These are phyloP conservation scores for Furcasterigmium sp. DNA, from an alignment of 2,329 filamentous ascomycete genomes.

Conservation along the genomic window DNA sequence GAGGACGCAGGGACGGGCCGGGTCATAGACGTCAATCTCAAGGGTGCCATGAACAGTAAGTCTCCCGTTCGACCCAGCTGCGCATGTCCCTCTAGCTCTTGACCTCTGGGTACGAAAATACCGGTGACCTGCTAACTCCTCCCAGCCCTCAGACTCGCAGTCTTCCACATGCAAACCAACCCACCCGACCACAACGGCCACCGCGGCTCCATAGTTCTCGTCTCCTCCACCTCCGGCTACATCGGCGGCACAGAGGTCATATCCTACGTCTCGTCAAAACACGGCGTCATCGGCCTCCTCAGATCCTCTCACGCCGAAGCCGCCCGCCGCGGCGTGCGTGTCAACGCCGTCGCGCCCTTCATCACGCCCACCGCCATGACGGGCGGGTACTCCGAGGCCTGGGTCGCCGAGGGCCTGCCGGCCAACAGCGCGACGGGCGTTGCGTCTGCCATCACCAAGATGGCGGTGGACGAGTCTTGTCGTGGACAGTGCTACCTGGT, in stretches of 20 bases:
- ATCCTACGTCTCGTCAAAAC: slow-evolving; percentile 14
- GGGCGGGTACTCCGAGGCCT: background rate
- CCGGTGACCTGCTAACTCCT: too few species aligned
- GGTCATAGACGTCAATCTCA: slow-evolving; percentile 57
- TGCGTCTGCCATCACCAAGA: background rate
- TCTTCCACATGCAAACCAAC: background rate
- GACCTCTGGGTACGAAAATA: too few species aligned
- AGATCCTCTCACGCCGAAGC: background rate
- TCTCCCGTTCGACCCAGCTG: background rate
- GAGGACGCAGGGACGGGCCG: slow-evolving; percentile 11
- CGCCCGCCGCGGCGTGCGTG: background rate
- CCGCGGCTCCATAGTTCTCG: slow-evolving; percentile 11
- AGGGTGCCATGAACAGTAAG: background rate
- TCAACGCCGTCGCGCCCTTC: background rate
- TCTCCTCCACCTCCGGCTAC: slow-evolving; percentile 13
- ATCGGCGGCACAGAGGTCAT: slow-evolving; percentile 12
- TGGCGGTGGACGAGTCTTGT: background rate
- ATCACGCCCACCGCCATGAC: background rate
- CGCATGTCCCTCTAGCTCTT: too few species aligned
- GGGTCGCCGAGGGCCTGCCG: background rate
- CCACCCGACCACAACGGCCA: background rate
- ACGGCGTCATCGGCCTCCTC: slow-evolving; percentile 12
- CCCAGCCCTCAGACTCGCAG: background rate
- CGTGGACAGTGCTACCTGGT: background rate
- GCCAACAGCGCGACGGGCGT: background rate